These are phyloP conservation scores for Raphidocelis subcapitata DNA, from an alignment of 139 green algal species.

Conservation along the genomic window DNA sequence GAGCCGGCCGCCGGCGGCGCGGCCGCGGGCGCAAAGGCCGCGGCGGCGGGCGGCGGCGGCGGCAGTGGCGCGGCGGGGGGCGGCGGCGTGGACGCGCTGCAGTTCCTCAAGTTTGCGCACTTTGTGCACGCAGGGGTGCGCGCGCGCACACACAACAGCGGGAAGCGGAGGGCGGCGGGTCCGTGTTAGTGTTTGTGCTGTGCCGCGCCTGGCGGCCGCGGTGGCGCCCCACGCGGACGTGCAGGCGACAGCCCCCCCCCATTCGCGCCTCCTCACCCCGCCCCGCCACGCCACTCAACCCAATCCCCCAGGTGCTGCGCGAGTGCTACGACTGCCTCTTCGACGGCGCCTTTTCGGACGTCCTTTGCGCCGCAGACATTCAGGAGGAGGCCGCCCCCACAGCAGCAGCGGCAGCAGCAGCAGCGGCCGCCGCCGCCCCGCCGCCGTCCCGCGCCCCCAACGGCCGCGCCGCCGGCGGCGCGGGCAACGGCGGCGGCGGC, in stretches of 20 bases:
- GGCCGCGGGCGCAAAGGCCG: neutral
- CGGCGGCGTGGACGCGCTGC: conserved; percentile 46
- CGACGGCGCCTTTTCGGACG: conserved; percentile 49
- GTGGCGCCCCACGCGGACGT: too few relatives aligned
- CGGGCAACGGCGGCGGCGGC: neutral
- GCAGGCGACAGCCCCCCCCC: too few relatives aligned
- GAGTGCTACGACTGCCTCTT: conserved; percentile 31
- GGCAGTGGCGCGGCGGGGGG: neutral
- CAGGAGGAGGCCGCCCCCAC: conserved; percentile 1
- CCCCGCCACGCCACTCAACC: too few relatives aligned
- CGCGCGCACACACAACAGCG: too few relatives aligned
- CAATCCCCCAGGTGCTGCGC: conserved; percentile 41
- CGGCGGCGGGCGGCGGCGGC: conserved; percentile 1
- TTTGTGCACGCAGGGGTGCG: conserved; percentile 58
- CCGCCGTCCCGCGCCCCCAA: conserved; percentile 1
- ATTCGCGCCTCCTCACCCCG: too few relatives aligned
- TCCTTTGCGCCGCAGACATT: conserved; percentile 54
- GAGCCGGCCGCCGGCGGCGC: conserved; percentile 2
- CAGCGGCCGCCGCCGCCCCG: neutral
- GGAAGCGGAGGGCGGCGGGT: neutral
- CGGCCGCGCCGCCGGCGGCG: neutral
- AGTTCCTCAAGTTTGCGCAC: conserved; percentile 77
- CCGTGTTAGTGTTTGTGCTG: too few relatives aligned
- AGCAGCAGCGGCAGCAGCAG: neutral
- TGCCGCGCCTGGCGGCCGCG: too few relatives aligned